Evolutionary conservation across 768 basidiomycete genomes (phyloP), one percentile per base, ranked within the genome.

Genomic region (Sporobolomyces phaffii): DNA sequence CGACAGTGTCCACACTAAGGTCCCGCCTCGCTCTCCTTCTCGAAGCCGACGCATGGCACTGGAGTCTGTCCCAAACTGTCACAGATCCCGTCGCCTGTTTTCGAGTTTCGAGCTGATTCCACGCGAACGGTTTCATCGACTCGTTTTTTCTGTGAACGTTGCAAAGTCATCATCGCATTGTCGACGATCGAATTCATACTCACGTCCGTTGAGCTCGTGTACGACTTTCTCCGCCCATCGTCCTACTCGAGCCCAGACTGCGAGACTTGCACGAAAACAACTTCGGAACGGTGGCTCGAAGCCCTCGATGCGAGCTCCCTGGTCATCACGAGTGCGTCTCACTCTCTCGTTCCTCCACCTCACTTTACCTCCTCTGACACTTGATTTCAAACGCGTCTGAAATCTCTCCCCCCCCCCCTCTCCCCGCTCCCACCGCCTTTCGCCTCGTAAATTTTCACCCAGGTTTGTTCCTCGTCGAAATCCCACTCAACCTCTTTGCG

Each of bases 401-500:
- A n/a, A n/a, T n/a, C n/a, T n/a, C n/a, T n/a, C n/a, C 26, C 48
- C 26, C 24, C 48, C 26, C 28, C 22, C 43, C 43, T 22, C 43
- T 38, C 43, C 22, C 43, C 7, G 7, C 43, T n/a, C 15, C 11
- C 43, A 20, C 22, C 43, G 43, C 33, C 31, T 15, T 0, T 20
- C 17, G 1, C 28, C n/a, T 15, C 36, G 4, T 2, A 9, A n/a
- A n/a, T n/a, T n/a, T n/a, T n/a, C n/a, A n/a, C n/a, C 38, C 48
- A 62, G 60, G 31, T 10, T 5, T 38, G 14, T 68, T 68, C 43
- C 15, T 58, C 43, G 1, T 68, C 51, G 67, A 68, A 34, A 53
- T 68, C 15, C 51, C 47, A 0, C 26, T 63, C 3, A 49, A 59
- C 48, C 13, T 60, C 0, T 0, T 41, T 44, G 56, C 44, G 0